Base-by-base conservation (phyloP, 768 basidiomycete species). In the Auriscalpium vulgare region DNA sequence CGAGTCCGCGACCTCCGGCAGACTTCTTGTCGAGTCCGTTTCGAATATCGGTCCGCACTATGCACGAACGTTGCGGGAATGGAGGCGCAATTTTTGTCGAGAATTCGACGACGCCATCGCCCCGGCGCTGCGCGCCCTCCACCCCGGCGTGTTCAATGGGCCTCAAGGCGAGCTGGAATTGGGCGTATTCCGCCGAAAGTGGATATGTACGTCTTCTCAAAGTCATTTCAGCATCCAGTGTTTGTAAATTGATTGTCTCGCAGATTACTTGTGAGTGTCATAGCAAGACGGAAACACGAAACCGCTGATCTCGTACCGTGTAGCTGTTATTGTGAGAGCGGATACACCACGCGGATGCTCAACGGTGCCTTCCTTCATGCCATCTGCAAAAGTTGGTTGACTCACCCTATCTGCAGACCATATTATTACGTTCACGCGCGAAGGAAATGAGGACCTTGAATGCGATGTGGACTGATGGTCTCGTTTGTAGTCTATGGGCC, bases 51-150 rank as follows among this genome's bases (percentile, higher is more conserved):
- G 55, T 1, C 82, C 83, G 29, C 83, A 89, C 65, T 90, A 88
- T 66, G 82, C 87, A 10, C 82, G 87, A n/a, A 89, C 89, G 13
- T 74, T 91, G 8, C 78, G 88, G 17, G 87, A 89, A 71, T 91
- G 89, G 88, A 72, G 82, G 11, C 66, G 70, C 23, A 74, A 83
- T 8, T 90, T 90, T 70, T 63, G 80, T 49, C 69, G 71, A 19
- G 69, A 72, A 21, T 91, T 87, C 63, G 80, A 83, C 36, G 68
- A 66, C 10, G 29, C 29, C 29, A 73, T 78, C 35, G 54, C 51
- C 13, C n/a, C 37, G 61, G 68, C 84, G 0, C 69, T 90, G 53
- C 72, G 74, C 62, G 69, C 71, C 14, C 83, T 88, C 62, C 81
- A 87, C 61, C 82, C 81, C 0, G 75, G 76, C 17, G 74, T 82